Evolutionary conservation across 1,139 yeast genomes (phyloP).

Genomic region (Magnusiomyces sp.): DNA sequence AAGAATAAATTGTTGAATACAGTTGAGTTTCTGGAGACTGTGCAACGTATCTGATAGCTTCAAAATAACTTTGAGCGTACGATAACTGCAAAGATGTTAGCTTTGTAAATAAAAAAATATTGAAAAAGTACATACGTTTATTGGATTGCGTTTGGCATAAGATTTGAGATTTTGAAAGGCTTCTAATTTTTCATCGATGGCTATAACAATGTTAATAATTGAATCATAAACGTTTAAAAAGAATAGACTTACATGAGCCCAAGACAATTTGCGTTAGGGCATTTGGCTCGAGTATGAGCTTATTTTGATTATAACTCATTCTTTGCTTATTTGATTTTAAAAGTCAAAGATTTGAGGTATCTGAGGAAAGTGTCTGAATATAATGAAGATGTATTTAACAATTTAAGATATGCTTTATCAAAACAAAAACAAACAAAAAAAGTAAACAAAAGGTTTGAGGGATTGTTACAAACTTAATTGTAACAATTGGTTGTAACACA

Average conservation of each 20-base stretch:
- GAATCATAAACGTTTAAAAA: not conserved
- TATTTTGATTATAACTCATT: not conserved
- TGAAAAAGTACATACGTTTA: slow-evolving; percentile 35
- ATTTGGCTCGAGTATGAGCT: not conserved
- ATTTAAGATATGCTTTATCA: too few relatives aligned
- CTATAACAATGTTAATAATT: slow-evolving; percentile 3
- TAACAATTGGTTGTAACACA: too few relatives aligned
- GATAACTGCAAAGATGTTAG: slow-evolving; percentile 39
- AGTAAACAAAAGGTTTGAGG: too few relatives aligned
- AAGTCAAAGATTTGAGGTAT: not conserved
- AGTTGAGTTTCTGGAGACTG: slow-evolving; percentile 39
- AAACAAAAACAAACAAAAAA: not conserved
- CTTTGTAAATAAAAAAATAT: slow-evolving; percentile 13
- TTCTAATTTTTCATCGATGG: slow-evolving; percentile 30
- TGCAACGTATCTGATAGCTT: slow-evolving; percentile 44
- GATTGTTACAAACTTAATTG: too few relatives aligned
- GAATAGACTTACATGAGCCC: not conserved
- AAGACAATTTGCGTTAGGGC: not conserved
- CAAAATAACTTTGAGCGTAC: slow-evolving; percentile 34
- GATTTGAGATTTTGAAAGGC: slow-evolving; percentile 49
- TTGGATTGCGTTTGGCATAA: slow-evolving; percentile 59
- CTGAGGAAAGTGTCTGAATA: not conserved
- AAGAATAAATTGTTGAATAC: slow-evolving; percentile 48
- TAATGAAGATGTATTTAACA: not conserved
- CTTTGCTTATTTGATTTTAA: not conserved